Conservation (phyloP, 306 rosid genomes). For the Hippophae tibetana region DNA sequence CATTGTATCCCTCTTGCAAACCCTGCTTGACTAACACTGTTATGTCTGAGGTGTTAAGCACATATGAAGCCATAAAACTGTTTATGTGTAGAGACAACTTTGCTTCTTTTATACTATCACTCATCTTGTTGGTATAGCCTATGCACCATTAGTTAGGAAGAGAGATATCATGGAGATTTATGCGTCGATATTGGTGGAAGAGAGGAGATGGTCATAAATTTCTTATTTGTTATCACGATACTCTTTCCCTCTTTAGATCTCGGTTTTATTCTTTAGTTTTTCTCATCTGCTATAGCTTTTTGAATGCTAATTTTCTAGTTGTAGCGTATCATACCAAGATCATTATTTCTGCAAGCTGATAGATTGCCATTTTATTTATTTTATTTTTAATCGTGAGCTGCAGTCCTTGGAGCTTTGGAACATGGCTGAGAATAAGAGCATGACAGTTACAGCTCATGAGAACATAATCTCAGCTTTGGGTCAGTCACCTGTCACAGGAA, state of each 20-base stretch:
- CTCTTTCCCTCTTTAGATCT: neutral
- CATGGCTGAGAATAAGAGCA: conserved; percentile 66
- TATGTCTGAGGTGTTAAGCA: neutral
- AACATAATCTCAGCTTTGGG: conserved; percentile 72
- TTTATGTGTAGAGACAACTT: neutral
- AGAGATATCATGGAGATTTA: no score
- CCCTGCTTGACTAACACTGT: neutral
- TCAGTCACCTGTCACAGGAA: conserved; percentile 61
- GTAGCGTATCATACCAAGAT: neutral
- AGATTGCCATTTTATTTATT: neutral
- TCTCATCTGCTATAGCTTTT: neutral
- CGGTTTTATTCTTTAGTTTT: neutral
- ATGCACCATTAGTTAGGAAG: no score
- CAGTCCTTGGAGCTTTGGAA: conserved; percentile 93
- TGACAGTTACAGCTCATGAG: conserved; percentile 73
- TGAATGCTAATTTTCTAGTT: neutral
- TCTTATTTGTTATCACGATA: no score
- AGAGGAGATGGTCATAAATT: no score
- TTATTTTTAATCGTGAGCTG: conserved; percentile 14
- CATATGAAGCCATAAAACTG: neutral
- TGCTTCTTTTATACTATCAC: no score
- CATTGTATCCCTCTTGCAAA: neutral
- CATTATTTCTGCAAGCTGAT: neutral
- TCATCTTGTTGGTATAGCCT: no score
- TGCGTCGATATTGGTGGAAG: no score